phyloP scores from a whole-genome alignment of 2,329 filamentous ascomycete genomes.

The Chrysoporthe cubensis region DNA sequence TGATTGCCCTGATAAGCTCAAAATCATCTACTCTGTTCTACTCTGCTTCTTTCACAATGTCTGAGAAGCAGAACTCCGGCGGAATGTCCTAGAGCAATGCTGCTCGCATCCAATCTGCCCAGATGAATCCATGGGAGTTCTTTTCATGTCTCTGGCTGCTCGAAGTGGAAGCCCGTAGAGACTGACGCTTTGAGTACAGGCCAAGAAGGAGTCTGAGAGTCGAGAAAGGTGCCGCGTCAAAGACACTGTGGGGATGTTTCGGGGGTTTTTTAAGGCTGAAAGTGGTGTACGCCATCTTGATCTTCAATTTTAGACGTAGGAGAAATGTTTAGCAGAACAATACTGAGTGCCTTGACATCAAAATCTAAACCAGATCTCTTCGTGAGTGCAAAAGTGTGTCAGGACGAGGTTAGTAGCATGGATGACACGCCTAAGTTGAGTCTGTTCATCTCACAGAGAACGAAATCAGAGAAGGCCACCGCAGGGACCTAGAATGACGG shows the following conservation, averaged over 20 bases:
- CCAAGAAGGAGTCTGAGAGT: constrained; percentile 12
- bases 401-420: too few species aligned
- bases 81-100: constrained; percentile 7
- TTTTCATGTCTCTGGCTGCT: background rate
- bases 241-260: too few species aligned
- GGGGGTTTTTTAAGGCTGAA: too few species aligned
- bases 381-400: background rate
- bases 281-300: too few species aligned
- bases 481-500: too few species aligned
- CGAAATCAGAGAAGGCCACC: too few species aligned
- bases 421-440: too few species aligned
- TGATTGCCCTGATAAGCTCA: background rate
- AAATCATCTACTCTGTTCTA: background rate
- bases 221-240: too few species aligned
- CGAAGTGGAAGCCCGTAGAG: too few species aligned
- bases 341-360: background rate
- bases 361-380: background rate
- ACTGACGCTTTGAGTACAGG: background rate
- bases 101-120: constrained; percentile 2
- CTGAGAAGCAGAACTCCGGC: background rate
- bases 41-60: constrained; percentile 5
- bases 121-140: background rate
- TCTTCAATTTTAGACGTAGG: background rate
- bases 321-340: background rate
- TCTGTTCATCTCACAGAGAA: too few species aligned